Evolutionary conservation across 495 filamentous ascomycete genomes (phyloP), one percentile per base, ranked within the genome.

Genomic region (Penicillium alfredii): DNA sequence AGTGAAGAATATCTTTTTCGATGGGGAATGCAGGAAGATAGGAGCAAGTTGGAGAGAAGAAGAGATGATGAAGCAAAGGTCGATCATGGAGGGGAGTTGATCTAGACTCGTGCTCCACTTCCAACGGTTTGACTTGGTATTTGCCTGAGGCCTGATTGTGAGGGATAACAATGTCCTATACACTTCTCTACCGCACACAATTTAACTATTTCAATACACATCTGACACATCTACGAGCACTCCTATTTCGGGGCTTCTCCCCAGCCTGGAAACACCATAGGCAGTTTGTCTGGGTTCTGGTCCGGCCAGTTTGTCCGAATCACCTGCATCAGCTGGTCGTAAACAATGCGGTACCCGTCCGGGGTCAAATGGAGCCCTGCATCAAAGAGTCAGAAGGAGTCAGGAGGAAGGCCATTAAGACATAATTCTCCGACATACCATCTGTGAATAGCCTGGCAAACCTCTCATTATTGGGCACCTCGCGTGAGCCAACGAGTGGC

Each of bases 361-460:
- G 76, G 66, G n/a, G 66, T 71, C 38, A 85, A 74, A 61, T 86
- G 81, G 32, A 86, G 58, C 6, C 79, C 79, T 83, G 30, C 14
- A 46, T n/a, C n/a, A n/a, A 8, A 29, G 10, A 18, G 23, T 2
- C 18, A 19, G 47, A 53, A 19, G 46, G 36, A 29, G 40, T 6
- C 12, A 33, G 18, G 21, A 12, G 21, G 9, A 12, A 39, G 16
- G 35, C 4, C 11, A 25, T 25, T 4, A 25, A 4, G 4, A 5
- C 20, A 43, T 15, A 25, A 37, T 17, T 18, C 10, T 19, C 2
- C 18, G 30, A 48, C 42, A 27, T 16, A 82, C 81, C 82, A 61
- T 86, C 81, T 18, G 61, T 58, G 20, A 86, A 64, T 20, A 84
- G 51, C 22, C 56, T 51, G 13, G 55, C 48, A 7, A 86, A 60